Evolutionary conservation across 306 rosid species (phyloP), one percentile per base, ranked within the genome.

Genomic region (Fagus sylvatica): DNA sequence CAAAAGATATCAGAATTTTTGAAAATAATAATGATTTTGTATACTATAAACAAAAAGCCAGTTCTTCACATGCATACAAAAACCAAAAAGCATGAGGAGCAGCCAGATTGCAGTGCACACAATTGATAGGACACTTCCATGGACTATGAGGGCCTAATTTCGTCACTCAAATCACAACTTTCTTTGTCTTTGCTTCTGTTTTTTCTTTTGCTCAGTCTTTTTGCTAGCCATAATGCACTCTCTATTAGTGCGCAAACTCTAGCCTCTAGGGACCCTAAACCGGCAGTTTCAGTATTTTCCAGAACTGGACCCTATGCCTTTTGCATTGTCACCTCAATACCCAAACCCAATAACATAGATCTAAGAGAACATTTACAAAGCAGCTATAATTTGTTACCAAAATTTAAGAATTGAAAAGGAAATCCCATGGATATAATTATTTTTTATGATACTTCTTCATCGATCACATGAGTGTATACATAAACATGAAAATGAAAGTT

Each of bases 41-140:
- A 22, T 22, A 22, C 28, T 22, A 33, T 61, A 51, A 64, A 72
- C 32, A 17, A 43, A 17, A 43, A 33, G 73, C 68, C 67, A 78
- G 73, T 56, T 62, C 83, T 79, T 87, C 93, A 89, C 89, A 85
- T 87, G 93, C 85, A 77, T 75, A 78, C 87, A 79, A 81, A 85
- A 73, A 80, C 76, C 71, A 69, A 69, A 22, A 59, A 71, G 62
- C 66, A 33, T 46, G 46, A 70, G 40, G 9, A 46, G 72, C 69
- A 55, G 28, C 71, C 76, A 43, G 72, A 76, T 53, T 75, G 74
- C 67, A 80, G 85, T 54, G 83, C 81, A 43, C 41, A 66, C 40
- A 80, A 81, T 81, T 85, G 89, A 88, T 78, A 82, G 82, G 86
- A 88, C 90, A 82, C 72, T 82, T 76, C 85, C 87, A 81, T 76